These are phyloP conservation scores for Bassia scoparia DNA, from an alignment of 148 eudicot genomes.

Conservation along the genomic window DNA sequence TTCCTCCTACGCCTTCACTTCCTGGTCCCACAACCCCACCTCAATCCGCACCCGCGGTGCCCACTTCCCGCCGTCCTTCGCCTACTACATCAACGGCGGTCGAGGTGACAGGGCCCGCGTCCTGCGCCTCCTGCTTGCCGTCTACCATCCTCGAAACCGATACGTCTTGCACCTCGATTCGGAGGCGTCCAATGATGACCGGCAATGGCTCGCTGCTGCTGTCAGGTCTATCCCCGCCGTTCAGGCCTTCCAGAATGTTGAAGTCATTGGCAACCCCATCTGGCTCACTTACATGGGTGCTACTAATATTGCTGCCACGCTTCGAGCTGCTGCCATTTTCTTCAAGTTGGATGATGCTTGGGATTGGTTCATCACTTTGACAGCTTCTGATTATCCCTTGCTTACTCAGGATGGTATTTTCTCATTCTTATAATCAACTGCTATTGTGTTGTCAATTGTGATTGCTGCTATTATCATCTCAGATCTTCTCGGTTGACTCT, in stretches of 20 bases:
- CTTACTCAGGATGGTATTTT: conserved; percentile 84
- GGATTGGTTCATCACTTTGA: conserved; percentile 92
- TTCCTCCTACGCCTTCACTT: conserved; percentile 43
- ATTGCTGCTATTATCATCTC: background rate
- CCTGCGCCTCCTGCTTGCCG: conserved; percentile 57
- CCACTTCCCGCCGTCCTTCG: conserved; percentile 71
- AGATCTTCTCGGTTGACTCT: background rate
- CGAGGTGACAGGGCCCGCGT: conserved; percentile 55
- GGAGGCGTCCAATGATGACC: conserved; percentile 59
- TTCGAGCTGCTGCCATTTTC: conserved; percentile 68
- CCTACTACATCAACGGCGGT: conserved; percentile 69
- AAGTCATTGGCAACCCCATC: conserved; percentile 73
- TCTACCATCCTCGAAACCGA: conserved; percentile 84
- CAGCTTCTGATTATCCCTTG: conserved; percentile 84
- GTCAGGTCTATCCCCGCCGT: conserved; percentile 56
- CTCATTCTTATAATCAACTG: no score
- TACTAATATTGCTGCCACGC: conserved; percentile 56
- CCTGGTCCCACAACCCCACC: conserved; percentile 22
- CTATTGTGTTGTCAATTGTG: background rate
- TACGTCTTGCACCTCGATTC: conserved; percentile 70
- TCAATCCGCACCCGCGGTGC: conserved; percentile 41
- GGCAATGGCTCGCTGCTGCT: conserved; percentile 46
- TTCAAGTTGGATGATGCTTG: conserved; percentile 76
- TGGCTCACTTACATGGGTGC: conserved; percentile 79
- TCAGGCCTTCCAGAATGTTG: conserved; percentile 73